Conservation (phyloP, 2,329 filamentous ascomycete species). For the Colletotrichum tofieldiae region DNA sequence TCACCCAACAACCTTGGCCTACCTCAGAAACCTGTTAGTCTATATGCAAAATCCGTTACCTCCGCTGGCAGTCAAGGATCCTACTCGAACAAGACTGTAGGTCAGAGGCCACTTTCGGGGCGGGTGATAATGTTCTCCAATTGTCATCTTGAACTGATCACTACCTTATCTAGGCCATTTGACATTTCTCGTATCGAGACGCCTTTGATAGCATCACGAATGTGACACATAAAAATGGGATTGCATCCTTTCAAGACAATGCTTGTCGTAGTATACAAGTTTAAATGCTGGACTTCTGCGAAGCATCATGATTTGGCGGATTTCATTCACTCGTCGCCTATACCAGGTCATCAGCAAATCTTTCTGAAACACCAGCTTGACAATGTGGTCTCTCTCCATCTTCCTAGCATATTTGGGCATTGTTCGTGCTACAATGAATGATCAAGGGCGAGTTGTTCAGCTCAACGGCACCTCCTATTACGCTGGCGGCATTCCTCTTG, state of each 20-base stretch:
- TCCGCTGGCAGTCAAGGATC: neutral
- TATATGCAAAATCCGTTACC: neutral
- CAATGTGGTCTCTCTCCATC: neutral
- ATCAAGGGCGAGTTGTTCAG: neutral
- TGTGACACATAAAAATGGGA: neutral
- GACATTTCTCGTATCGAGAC: no score
- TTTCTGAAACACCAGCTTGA: neutral
- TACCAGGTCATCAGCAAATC: no score
- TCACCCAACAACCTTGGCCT: neutral
- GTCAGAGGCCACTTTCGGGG: neutral
- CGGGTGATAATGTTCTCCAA: neutral
- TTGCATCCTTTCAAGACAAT: neutral
- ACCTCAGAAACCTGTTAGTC: neutral
- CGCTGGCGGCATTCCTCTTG: conserved; percentile 22
- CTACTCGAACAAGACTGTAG: neutral
- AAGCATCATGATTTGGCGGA: no score
- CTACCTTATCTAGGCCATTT: no score
- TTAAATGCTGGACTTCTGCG: no score
- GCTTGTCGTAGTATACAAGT: neutral
- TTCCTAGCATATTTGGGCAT: neutral
- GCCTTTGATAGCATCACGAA: neutral
- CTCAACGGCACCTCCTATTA: conserved; percentile 32
- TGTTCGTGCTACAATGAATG: neutral
- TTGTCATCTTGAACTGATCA: neutral
- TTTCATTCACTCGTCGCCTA: no score